Evolutionary conservation across 768 basidiomycete genomes (phyloP), one percentile per base, ranked within the genome.

Genomic region (Pleurotus ostreatus): DNA sequence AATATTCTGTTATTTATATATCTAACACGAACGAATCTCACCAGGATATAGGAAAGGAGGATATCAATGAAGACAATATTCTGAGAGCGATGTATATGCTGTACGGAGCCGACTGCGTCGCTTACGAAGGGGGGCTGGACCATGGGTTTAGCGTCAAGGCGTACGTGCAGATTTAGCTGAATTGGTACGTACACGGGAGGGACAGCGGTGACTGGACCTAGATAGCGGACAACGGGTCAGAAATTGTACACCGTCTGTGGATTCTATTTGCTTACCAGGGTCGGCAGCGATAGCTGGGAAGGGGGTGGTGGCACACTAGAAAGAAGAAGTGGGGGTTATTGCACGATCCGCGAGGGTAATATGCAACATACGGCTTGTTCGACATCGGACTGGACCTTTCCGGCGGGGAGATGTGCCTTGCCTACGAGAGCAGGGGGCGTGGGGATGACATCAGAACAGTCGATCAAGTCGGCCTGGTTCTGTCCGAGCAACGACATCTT

Each of bases 381-480:
- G 46, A 73, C 63, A 49, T 70, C 65, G 7, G 46, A 47, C 58
- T 62, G 60, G 26, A 57, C 62, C 48, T 63, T 48, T 1, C 70
- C 72, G 40, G 71, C 69, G 37, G 71, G 73, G 54, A 76, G 64
- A 43, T 66, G 66, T 7, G 72, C 59, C 5, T 57, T 60, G 25
- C 57, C 62, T 23, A 61, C 63, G 49, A 68, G 60, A n/a, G 65
- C 55, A 25, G 60, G 59, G 7, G 76, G 69, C 1, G 56, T 56
- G 4, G 77, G 76, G 26, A 78, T 75, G 55, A 78, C 74, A 40
- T 78, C 76, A 5, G 72, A 74, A 63, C 77, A 79, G 65, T 78
- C 77, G 34, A 73, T 66, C 56, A 79, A 57, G 5, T 64, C 59
- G 55, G 57, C 61, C 8, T 55, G 55, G 59, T 77, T 67, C 41